Conservation (phyloP, 2,329 filamentous ascomycete genomes). For the Pestalotiopsis sp. region DNA sequence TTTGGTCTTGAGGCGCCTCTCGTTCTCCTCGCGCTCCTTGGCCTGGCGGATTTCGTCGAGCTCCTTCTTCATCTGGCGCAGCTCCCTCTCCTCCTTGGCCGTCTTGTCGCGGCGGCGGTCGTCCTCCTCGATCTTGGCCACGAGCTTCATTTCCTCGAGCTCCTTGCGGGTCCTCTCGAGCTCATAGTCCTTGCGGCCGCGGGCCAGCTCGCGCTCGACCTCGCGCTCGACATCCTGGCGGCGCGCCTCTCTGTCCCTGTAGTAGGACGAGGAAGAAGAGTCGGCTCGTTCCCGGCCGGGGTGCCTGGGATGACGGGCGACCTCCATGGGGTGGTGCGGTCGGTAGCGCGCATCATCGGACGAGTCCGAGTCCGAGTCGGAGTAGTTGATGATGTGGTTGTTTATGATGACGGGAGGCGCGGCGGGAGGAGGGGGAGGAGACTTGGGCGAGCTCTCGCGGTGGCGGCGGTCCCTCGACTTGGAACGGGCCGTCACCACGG, state of each 20-base stretch:
- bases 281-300: constrained; percentile 38
- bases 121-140: constrained; percentile 41
- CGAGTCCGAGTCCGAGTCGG: constrained; percentile 42
- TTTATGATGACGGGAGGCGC: constrained; percentile 58
- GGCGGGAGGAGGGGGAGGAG: constrained; percentile 27
- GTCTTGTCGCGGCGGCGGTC: constrained; percentile 42
- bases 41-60: constrained; percentile 39
- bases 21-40: constrained; percentile 51
- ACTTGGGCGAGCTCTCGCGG: constrained; percentile 35
- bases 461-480: constrained; percentile 50
- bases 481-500: constrained; percentile 45
- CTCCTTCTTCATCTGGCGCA: constrained; percentile 35
- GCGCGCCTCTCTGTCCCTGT: constrained; percentile 28
- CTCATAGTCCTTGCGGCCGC: constrained; percentile 42
- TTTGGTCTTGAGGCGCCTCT: constrained; percentile 55
- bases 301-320: constrained; percentile 25
- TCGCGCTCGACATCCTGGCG: constrained; percentile 29
- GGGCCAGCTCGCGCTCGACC: constrained; percentile 34
- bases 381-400: constrained; percentile 54
- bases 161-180: constrained; percentile 31
- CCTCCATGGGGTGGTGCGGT: constrained; percentile 22
- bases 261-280: constrained; percentile 30
- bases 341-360: constrained; percentile 36
- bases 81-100: constrained; percentile 42
- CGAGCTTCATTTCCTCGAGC: constrained; percentile 48